Evolutionary conservation across 441 rosid genomes (phyloP).

Genomic region (Pelargonium australe): DNA sequence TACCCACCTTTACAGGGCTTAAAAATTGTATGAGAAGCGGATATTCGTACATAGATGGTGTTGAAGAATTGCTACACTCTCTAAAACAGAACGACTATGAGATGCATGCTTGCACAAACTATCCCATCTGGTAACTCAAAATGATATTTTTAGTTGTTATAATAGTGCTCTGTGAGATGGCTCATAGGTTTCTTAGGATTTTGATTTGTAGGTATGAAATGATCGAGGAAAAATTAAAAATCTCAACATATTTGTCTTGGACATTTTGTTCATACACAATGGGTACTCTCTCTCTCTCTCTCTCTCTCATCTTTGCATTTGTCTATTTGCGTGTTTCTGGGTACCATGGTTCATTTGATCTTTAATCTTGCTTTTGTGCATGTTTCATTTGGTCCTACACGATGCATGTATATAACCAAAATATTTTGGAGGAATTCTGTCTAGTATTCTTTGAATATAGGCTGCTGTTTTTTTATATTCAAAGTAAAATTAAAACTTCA

Average conservation of each 20-base stretch:
- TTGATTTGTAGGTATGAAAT: constrained; percentile 50
- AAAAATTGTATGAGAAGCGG: constrained; percentile 65
- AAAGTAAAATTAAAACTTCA: no score
- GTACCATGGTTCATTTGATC: no score
- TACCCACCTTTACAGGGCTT: constrained; percentile 40
- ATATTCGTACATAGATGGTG: constrained; percentile 66
- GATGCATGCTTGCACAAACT: constrained; percentile 92
- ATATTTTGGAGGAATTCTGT: no score
- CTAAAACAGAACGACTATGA: constrained; percentile 52
- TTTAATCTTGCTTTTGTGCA: no score
- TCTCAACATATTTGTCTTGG: constrained; percentile 79
- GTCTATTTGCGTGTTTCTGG: no score
- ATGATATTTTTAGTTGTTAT: constrained; percentile 7
- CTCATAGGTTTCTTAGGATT: constrained; percentile 9
- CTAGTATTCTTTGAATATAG: no score
- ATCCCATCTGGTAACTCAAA: constrained; percentile 63
- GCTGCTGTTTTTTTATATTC: no score
- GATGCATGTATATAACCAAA: no score
- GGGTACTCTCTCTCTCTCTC: constrained; percentile 34
- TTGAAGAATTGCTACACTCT: constrained; percentile 55
- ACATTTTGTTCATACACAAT: constrained; percentile 70
- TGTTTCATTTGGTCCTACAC: no score
- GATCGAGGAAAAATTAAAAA: constrained; percentile 64
- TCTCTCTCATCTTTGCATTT: neutral
- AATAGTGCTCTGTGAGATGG: constrained; percentile 8